Base-by-base conservation (phyloP, 768 basidiomycete species). In the Pleurotus salmoneostramineus region DNA sequence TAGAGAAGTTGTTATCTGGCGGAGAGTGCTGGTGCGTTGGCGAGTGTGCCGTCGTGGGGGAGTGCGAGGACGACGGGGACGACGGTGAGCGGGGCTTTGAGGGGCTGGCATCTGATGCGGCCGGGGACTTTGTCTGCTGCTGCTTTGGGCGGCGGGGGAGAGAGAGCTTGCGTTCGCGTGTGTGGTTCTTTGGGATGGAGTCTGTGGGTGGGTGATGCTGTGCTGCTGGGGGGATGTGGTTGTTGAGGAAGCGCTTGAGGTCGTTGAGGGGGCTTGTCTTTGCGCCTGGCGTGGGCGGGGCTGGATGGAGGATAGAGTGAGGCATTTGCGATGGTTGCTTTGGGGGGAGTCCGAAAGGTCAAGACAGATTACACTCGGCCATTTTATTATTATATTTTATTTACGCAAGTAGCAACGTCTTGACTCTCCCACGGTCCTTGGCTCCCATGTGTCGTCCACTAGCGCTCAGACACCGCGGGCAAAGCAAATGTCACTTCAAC, bases 181-280 rank as follows among this genome's bases (percentile, higher is more conserved):
- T 31, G 36, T n/a, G 14, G 11, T 2, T 57, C 33, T 44, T 37
- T 66, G 56, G 10, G 59, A 46, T 44, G 11, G 62, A 35, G 32
- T 54, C 40, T 11, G 37, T 40, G 6, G 55, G 68, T 3, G 63
- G 65, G 37, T 75, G 72, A 46, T 48, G 15, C 27, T 49, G 59
- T 11, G 59, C n/a, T n/a, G n/a, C n/a, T n/a, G n/a, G 55, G 6
- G 44, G 56, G 37, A 96, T 86, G 74, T 96, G 93, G 73, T 91
- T 84, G 74, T 96, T 92, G 61, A 99, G 83, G 77, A 98, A 97
- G n/a, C 73, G 72, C 27, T 66, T 66, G 3, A 74, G 71, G 0
- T 63, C 65, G 21, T 73, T 65, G 46, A 70, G 68, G 2, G 72
- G 69, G 7, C 93, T 89, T 60, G 80, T 80, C 58, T 79, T 77